These are phyloP conservation scores for Lactarius vividus DNA, from an alignment of 768 basidiomycete species.

Conservation along the genomic window DNA sequence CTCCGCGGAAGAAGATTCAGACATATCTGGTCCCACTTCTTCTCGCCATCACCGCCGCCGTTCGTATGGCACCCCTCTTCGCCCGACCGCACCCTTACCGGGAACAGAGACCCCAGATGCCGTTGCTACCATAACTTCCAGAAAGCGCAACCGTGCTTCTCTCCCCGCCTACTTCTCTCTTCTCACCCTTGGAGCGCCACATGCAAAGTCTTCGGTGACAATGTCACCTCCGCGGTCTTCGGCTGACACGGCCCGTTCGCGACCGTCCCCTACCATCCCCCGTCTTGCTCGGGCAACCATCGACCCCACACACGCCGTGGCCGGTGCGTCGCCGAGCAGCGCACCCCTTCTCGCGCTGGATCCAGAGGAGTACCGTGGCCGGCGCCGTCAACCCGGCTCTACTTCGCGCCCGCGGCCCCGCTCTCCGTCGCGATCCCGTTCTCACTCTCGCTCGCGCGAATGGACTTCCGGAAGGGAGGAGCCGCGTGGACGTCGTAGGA, in stretches of 20 bases:
- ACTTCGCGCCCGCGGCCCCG: slow-evolving; percentile 11
- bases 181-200: slow-evolving; percentile 26
- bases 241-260: slow-evolving; percentile 18
- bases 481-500: slow-evolving; percentile 18
- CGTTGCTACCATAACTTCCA: slow-evolving; percentile 15
- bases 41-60: slow-evolving; percentile 17
- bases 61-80: slow-evolving; percentile 16
- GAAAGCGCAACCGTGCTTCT: slow-evolving; percentile 25
- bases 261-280: slow-evolving; percentile 22
- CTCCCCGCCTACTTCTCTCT: slow-evolving; percentile 32
- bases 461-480: slow-evolving; percentile 10
- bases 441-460: neutral
- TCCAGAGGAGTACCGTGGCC: slow-evolving; percentile 18
- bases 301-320: slow-evolving; percentile 22
- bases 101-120: slow-evolving; percentile 10
- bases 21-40: slow-evolving; percentile 18
- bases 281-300: slow-evolving; percentile 20
- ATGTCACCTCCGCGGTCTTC: slow-evolving; percentile 26
- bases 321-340: slow-evolving; percentile 20
- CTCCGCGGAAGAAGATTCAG: slow-evolving; percentile 20
- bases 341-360: slow-evolving; percentile 8
- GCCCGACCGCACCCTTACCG: slow-evolving; percentile 6
- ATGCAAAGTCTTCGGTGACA: slow-evolving; percentile 16
- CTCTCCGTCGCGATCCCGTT: slow-evolving; percentile 14
- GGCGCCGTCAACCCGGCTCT: slow-evolving; percentile 19